Base-by-base conservation (phyloP, 2,329 filamentous ascomycete genomes). In the Sordariomycetes sp. region DNA sequence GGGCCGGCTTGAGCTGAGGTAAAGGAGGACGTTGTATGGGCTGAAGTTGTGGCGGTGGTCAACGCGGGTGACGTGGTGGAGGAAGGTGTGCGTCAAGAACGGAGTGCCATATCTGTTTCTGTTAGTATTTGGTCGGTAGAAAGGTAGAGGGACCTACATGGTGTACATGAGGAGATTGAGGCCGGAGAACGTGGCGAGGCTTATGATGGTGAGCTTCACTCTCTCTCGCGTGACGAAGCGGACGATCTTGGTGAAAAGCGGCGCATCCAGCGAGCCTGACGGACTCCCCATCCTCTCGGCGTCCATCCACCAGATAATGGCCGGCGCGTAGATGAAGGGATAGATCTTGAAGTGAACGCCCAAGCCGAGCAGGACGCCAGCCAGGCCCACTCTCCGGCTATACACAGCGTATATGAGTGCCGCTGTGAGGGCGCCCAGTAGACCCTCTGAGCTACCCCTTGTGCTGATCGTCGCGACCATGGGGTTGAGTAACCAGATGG, bases 41-140 rank as follows among this genome's bases (percentile, higher is more conserved):
- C 92, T 97, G 74, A 99, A 99, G 75, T 99, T 99, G 75, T 99
- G 94, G 16, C 94, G 87, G 72, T 99, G 94, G 70, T 99, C 94
- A 70, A 96, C 87, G 60, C 94, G 88, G 4, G 87, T 91, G 61
- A 97, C 77, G 71, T 99, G 94, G 74, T 99, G 92, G 60, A 96
- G 80, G 74, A 88, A 99, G 46, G 91, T 97, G 71, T 99, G 91
- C 60, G 88, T 79, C 34, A 97, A 71, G 73, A 97, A 99, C 0
- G 88, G 85, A 60, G 73, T 74, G 51, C 89, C 90, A 68, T 97
- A 95, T 56, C 85, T 88, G 16, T n/a, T 5, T 37, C 34, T 55
- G 60, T 64, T 62, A 62, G 60, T 32, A 58, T 28, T 35, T 8
- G 22, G 1, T 10, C 37, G 16, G 1, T 25, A 10, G 12, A 8